Percentiles rank a stretch among this genome's conserved stretches.
Conservation (phyloP, 2,329 filamentous ascomycete genomes). For the Apiospora rasikravindrae region DNA sequence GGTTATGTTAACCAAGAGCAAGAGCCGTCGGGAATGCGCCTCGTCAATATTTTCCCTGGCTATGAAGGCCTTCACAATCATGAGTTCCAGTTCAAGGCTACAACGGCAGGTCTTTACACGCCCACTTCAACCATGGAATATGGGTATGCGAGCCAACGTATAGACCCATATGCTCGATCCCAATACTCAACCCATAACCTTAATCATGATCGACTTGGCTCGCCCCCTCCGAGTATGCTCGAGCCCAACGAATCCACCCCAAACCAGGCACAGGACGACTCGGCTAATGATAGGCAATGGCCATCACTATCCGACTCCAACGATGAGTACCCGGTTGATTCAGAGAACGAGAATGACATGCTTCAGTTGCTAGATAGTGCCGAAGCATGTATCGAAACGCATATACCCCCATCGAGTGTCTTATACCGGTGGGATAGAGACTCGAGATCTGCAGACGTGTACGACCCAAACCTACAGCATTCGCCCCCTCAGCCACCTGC, state of each 20-base stretch:
- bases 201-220: background rate
- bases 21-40: background rate
- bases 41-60: no score
- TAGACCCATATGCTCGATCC: background rate
- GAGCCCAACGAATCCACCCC: background rate
- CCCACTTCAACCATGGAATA: background rate
- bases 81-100: background rate
- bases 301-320: conserved; percentile 1
- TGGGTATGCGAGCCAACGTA: background rate
- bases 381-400: conserved; percentile 25
- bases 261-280: background rate
- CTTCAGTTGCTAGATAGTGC: conserved; percentile 26
- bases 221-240: background rate
- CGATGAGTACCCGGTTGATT: conserved; percentile 35
- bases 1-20: background rate
- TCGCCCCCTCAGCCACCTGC: conserved; percentile 36
- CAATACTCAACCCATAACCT: background rate
- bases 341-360: conserved; percentile 34
- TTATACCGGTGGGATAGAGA: conserved; percentile 38
- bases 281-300: background rate
- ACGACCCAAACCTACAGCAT: conserved; percentile 42
- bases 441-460: conserved; percentile 42
- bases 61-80: background rate
- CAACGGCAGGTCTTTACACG: background rate
- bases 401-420: conserved; percentile 42